Evolutionary conservation across 2,329 filamentous ascomycete species (phyloP).

Genomic region (Ophiognomonia clavigignenti-juglandacearum): DNA sequence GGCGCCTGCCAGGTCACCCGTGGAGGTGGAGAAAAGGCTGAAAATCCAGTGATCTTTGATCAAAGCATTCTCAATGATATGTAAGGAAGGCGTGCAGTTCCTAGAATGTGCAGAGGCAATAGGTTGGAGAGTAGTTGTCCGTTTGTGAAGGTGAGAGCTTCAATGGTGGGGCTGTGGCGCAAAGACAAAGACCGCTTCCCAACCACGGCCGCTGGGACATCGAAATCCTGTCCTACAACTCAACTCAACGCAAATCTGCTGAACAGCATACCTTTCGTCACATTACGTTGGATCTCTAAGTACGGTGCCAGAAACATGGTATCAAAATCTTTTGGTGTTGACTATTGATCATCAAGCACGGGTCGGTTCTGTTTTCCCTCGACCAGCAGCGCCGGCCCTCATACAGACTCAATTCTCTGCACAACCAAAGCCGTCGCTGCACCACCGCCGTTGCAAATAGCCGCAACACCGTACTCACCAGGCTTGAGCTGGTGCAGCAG

Average conservation of each 20-base stretch:
- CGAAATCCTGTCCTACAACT: no score
- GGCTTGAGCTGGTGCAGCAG: slow-evolving; percentile 86
- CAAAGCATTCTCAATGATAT: not conserved
- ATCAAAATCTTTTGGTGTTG: no score
- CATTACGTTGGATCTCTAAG: no score
- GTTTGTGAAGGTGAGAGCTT: not conserved
- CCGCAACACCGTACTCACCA: slow-evolving; percentile 90
- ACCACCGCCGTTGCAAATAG: slow-evolving; percentile 95
- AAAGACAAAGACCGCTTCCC: no score
- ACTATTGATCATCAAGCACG: no score
- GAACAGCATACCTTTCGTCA: no score
- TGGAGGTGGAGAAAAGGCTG: not conserved
- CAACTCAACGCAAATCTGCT: no score
- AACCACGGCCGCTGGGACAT: no score
- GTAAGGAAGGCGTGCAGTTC: not conserved
- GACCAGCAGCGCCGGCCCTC: slow-evolving; percentile 3
- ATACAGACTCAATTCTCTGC: slow-evolving; percentile 66
- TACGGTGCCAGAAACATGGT: no score
- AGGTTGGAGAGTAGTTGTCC: not conserved
- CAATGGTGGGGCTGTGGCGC: not conserved
- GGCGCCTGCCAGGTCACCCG: not conserved
- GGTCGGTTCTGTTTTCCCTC: slow-evolving; percentile 7
- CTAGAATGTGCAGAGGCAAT: not conserved
- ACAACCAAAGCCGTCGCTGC: slow-evolving; percentile 89
- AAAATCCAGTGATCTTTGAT: not conserved